phyloP scores from a whole-genome alignment of 352 stramenopile species.

The Globisporangium lucens region DNA sequence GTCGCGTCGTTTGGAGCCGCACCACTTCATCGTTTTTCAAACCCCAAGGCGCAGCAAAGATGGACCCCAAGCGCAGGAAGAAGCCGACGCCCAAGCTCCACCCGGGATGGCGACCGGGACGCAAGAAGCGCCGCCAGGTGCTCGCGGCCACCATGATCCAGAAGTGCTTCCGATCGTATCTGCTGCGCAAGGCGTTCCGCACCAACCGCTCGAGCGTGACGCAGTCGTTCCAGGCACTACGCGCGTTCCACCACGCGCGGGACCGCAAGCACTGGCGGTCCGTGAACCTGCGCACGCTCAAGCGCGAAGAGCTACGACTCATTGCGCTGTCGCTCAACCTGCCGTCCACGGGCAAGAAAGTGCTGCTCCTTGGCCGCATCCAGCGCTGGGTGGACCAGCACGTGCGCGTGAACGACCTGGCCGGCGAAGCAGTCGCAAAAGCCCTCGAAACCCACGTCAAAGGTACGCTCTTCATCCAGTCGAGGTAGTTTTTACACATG shows the following conservation, averaged over 20 bases:
- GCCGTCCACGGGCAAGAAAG: slow-evolving; percentile 74
- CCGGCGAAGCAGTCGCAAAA: slow-evolving; percentile 46
- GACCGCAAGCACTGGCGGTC: slow-evolving; percentile 50
- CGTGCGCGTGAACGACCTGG: slow-evolving; percentile 53
- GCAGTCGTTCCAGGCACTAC: slow-evolving; percentile 50
- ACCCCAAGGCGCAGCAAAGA: neutral
- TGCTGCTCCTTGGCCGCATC: slow-evolving; percentile 64
- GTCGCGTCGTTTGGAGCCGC: neutral
- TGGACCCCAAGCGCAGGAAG: slow-evolving; percentile 21
- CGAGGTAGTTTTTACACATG: neutral
- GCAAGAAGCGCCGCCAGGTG: slow-evolving; percentile 36
- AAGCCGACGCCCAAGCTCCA: slow-evolving; percentile 53
- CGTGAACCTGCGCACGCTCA: slow-evolving; percentile 58
- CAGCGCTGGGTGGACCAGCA: slow-evolving; percentile 77
- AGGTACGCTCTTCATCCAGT: slow-evolving; percentile 19
- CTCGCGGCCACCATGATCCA: slow-evolving; percentile 73
- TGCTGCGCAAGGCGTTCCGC: slow-evolving; percentile 59
- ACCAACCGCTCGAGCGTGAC: slow-evolving; percentile 33
- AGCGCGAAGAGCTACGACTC: slow-evolving; percentile 57
- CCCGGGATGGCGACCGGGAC: slow-evolving; percentile 44
- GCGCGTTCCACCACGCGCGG: slow-evolving; percentile 47
- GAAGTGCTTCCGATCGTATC: slow-evolving; percentile 52
- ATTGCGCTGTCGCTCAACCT: slow-evolving; percentile 64
- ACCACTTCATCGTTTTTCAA: neutral
- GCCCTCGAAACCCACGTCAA: slow-evolving; percentile 54